Base-by-base conservation (phyloP, 306 rosid species). In the Gillenia trifoliata region DNA sequence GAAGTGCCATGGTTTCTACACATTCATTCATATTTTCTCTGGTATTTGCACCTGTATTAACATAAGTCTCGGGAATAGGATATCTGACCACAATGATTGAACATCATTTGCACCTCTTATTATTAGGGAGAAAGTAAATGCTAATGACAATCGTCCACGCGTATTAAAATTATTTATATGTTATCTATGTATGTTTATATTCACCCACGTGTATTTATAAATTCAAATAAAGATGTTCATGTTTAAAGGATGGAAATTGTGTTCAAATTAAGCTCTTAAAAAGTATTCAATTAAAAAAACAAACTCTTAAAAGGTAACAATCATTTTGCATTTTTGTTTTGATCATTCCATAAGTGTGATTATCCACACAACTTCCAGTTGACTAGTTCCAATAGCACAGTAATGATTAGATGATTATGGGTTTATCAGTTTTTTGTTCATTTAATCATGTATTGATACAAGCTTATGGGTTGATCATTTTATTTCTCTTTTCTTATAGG, bases 11-110 rank as follows among this genome's bases (percentile, higher is more conserved):
- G 60, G 23, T 55, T 55, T n/a, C 25, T 55, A 20, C 60, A 3
- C 43, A 38, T 40, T 25, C 54, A 71, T 15, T 25, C 54, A 71
- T 15, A 16, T 13, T 20, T 64, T 56, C 57, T 56, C 55, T 71
- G 55, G 19, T 57, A 56, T 72, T 63, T 62, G 23, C 63, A 29
- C 25, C 25, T 9, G 8, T 6, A 61, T 61, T 61, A 63, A 57
- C 33, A 59, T 62, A 31, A 63, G 43, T 28, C 76, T 26, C 43
- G 28, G 22, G 43, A 72, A 28, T 72, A 40, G 76, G 76, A 59
- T 72, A 57, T 26, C 28, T 59, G 40, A 57, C 41, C 26, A 26
- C 20, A 19, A 16, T 40, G 20, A 10, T 56, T 57, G 66, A 36
- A 36, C 30, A 33, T 70, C 65, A n/a, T 8, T 36, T 71, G 64